Evolutionary conservation across 768 basidiomycete genomes (phyloP).

Genomic region (Lepiota brunneoincarnata): DNA sequence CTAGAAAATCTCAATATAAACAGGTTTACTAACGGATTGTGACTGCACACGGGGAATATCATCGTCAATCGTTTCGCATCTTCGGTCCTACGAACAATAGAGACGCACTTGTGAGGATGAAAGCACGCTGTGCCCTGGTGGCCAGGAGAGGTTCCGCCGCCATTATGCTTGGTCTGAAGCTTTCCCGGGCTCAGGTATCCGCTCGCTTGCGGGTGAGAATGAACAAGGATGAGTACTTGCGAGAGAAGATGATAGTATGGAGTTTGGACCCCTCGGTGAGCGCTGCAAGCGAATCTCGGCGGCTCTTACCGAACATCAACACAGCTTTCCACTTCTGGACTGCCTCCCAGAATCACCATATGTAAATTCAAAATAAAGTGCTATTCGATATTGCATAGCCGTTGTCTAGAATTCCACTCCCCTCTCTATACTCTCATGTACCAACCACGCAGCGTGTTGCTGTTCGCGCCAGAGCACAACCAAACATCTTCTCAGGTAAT

Average conservation of each 20-base stretch:
- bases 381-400: no score
- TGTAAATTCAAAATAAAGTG: no score
- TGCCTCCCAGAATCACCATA: no score
- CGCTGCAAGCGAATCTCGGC: no score
- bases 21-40: constrained; percentile 47
- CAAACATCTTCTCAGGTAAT: constrained; percentile 7
- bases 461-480: constrained; percentile 10
- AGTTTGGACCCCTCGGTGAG: no score
- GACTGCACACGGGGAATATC: constrained; percentile 32
- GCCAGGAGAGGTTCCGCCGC: constrained; percentile 69
- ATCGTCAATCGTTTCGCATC: constrained; percentile 7
- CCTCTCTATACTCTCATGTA: neutral
- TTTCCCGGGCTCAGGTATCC: neutral
- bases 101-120: constrained; percentile 66
- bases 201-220: no score
- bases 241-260: no score
- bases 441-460: constrained; percentile 2
- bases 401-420: constrained; percentile 3
- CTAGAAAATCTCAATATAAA: neutral
- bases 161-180: constrained; percentile 39
- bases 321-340: no score
- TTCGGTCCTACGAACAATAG: neutral
- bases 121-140: constrained; percentile 69
- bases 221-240: no score
- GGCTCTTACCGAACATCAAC: no score